phyloP scores from a whole-genome alignment of 371 early-diverging fungal species.

The Rhizomucor pusillus region DNA sequence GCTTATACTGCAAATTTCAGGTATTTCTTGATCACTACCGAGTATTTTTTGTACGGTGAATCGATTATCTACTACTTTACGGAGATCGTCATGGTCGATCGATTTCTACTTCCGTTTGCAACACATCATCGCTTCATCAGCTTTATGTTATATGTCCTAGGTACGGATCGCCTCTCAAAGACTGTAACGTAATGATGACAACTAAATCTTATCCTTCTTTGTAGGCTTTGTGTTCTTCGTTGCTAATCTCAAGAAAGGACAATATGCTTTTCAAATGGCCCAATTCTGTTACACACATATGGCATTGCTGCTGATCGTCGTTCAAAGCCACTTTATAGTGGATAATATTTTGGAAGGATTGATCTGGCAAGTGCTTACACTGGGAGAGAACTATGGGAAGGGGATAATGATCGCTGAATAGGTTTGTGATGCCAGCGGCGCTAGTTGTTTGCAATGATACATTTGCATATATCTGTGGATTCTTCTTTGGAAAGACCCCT shows the following conservation, averaged over 20 bases:
- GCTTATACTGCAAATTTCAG: conserved; percentile 20
- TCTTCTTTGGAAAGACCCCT: conserved; percentile 92
- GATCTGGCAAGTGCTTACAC: conserved; percentile 71
- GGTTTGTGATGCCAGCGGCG: conserved; percentile 85
- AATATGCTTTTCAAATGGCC: conserved; percentile 86
- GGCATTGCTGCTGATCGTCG: conserved; percentile 85
- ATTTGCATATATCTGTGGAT: conserved; percentile 96
- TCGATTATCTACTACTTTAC: conserved; percentile 87
- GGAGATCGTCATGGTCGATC: conserved; percentile 74
- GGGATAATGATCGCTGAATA: conserved; percentile 1
- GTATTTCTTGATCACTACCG: conserved; percentile 82
- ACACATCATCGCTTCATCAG: conserved; percentile 95
- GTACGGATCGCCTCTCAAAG: conserved; percentile 29
- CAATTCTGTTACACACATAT: conserved; percentile 97
- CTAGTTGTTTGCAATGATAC: conserved; percentile 98
- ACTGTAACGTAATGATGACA: not conserved
- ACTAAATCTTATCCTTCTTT: too few species aligned
- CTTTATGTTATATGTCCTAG: conserved; percentile 82
- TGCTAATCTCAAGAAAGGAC: conserved; percentile 86
- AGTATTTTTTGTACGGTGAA: conserved; percentile 94
- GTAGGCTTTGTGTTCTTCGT: conserved; percentile 93
- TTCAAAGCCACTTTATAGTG: conserved; percentile 91
- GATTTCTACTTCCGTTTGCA: conserved; percentile 79
- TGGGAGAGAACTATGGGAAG: not conserved
- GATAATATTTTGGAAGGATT: conserved; percentile 97